These are phyloP conservation scores for Phyllachora maydis DNA, from an alignment of 2,329 filamentous ascomycete species.

Conservation along the genomic window DNA sequence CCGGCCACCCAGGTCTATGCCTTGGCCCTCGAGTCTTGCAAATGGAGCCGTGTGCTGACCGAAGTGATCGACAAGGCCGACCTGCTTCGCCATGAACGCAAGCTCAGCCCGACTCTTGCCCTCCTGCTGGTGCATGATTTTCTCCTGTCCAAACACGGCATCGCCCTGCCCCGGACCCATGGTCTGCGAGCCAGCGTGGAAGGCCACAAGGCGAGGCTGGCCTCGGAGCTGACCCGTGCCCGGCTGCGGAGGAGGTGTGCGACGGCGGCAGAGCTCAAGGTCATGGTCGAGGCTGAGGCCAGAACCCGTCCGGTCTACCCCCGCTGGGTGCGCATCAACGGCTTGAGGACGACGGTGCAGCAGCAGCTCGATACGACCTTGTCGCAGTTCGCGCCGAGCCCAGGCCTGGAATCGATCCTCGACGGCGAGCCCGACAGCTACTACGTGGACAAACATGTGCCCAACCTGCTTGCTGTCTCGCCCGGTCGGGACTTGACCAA, in stretches of 20 bases:
- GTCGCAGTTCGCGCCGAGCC: constrained; percentile 33
- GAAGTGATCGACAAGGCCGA: constrained; percentile 74
- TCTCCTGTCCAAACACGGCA: constrained; percentile 59
- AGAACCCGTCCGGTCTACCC: constrained; percentile 38
- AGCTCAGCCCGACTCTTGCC: constrained; percentile 66
- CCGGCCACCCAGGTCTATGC: constrained; percentile 71
- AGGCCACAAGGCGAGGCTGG: constrained; percentile 61
- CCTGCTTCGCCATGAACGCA: constrained; percentile 60
- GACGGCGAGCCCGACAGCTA: constrained; percentile 22
- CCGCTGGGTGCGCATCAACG: constrained; percentile 85
- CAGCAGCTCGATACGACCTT: constrained; percentile 63
- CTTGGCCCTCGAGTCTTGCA: constrained; percentile 65
- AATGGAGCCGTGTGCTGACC: constrained; percentile 74
- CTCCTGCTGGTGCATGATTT: constrained; percentile 75
- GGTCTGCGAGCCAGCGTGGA: constrained; percentile 57
- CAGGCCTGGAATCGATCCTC: constrained; percentile 34
- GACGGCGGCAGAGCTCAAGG: constrained; percentile 44
- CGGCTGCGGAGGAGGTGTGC: constrained; percentile 51
- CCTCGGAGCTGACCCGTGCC: constrained; percentile 64
- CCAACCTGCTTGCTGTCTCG: constrained; percentile 63
- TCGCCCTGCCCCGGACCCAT: constrained; percentile 63
- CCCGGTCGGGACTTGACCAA: constrained; percentile 52
- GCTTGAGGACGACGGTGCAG: constrained; percentile 47
- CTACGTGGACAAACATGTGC: constrained; percentile 62
- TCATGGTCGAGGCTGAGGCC: constrained; percentile 30